Conservation (phyloP, 2,329 filamentous ascomycete species). For the Didymella exigua region DNA sequence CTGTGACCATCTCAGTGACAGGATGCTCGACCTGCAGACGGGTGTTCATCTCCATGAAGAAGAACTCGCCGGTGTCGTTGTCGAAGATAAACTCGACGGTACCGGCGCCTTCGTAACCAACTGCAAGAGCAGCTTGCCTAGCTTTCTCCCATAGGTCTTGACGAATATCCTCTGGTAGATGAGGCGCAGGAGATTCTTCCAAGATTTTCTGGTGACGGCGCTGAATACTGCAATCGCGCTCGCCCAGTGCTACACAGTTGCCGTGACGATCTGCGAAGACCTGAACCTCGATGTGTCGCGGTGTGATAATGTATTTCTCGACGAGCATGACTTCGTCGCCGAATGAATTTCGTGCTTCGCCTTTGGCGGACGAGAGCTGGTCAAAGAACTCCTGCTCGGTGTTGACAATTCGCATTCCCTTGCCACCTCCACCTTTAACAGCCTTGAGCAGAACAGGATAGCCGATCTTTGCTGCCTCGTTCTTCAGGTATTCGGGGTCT, state of each 20-base stretch:
- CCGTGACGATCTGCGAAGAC: conserved; percentile 70
- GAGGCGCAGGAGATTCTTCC: conserved; percentile 69
- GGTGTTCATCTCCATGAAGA: conserved; percentile 77
- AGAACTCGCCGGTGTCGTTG: conserved; percentile 69
- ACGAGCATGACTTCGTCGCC: conserved; percentile 70
- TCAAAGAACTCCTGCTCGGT: conserved; percentile 63
- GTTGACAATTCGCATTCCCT: conserved; percentile 69
- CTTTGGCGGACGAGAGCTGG: conserved; percentile 67
- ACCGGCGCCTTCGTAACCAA: conserved; percentile 69
- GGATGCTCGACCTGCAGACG: conserved; percentile 96
- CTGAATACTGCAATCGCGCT: conserved; percentile 70
- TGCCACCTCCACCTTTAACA: conserved; percentile 70
- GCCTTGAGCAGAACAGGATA: conserved; percentile 70
- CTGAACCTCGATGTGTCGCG: conserved; percentile 70
- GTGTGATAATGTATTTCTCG: conserved; percentile 71
- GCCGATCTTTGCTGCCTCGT: conserved; percentile 74
- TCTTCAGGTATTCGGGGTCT: conserved; percentile 64
- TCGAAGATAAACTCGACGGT: conserved; percentile 74
- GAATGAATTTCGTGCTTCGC: conserved; percentile 67
- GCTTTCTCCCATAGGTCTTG: conserved; percentile 71
- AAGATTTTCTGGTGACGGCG: conserved; percentile 70
- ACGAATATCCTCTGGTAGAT: conserved; percentile 63
- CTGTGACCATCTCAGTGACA: conserved; percentile 81
- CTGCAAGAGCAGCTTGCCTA: conserved; percentile 65
- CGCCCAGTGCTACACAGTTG: conserved; percentile 67